A percentile compares a stretch with the other conserved stretches of the same genome.
These are phyloP conservation scores for Eleusine indica DNA, from an alignment of 176 grass and related monocot genomes.

Conservation along the genomic window DNA sequence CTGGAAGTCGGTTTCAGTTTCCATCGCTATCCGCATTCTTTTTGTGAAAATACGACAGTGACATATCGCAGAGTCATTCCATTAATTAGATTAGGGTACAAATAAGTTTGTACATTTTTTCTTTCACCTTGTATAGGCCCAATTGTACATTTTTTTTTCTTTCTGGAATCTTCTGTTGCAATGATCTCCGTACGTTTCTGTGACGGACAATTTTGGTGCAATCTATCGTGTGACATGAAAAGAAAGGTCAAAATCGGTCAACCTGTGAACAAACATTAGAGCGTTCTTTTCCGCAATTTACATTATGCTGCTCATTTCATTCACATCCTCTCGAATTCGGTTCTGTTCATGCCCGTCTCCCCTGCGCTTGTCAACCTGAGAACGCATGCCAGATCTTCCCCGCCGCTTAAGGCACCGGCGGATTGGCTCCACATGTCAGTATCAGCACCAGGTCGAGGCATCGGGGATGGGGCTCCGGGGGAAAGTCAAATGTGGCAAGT, in stretches of 20 bases:
- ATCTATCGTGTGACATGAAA: background rate
- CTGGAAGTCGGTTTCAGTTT: slow-evolving; percentile 1
- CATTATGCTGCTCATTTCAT: background rate
- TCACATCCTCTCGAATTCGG: background rate
- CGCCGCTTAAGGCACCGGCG: background rate
- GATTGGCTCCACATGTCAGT: background rate
- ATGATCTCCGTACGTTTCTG: background rate
- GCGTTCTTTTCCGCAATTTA: background rate
- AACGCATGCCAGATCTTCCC: background rate
- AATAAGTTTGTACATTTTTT: background rate
- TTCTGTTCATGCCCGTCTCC: background rate
- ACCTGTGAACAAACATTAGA: background rate
- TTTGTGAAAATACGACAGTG: background rate
- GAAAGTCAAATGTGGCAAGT: slow-evolving; percentile 20
- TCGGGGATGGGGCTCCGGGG: no score
- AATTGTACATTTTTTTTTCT: background rate
- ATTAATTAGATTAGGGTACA: background rate
- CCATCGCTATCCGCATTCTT: background rate
- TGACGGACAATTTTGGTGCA: background rate
- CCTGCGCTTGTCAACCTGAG: no score
- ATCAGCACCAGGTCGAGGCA: background rate
- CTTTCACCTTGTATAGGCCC: background rate
- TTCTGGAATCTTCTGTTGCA: background rate
- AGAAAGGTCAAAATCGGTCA: background rate
- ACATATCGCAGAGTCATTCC: background rate